Conservation (phyloP, 768 basidiomycete species). For the Leucosporidium scottii region DNA sequence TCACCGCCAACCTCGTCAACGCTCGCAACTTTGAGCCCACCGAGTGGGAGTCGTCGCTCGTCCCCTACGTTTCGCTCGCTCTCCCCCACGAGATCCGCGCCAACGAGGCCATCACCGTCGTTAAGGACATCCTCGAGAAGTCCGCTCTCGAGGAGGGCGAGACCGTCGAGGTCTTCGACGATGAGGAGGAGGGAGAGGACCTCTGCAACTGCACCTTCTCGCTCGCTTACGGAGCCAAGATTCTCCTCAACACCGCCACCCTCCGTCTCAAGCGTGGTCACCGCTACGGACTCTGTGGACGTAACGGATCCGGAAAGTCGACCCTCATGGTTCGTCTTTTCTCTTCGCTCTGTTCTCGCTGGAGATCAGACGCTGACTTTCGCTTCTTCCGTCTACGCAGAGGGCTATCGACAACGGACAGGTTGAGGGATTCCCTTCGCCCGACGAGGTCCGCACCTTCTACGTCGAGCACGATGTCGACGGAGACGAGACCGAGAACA, state of each 20-base stretch:
- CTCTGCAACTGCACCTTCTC: slow-evolving; percentile 94
- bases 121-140: slow-evolving; percentile 64
- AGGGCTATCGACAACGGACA: slow-evolving; percentile 80
- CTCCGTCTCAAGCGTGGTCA: slow-evolving; percentile 82
- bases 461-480: slow-evolving; percentile 92
- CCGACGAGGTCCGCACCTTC: slow-evolving; percentile 74
- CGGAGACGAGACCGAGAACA: slow-evolving; percentile 60
- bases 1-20: slow-evolving; percentile 60
- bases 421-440: slow-evolving; percentile 87
- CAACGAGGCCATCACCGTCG: slow-evolving; percentile 63
- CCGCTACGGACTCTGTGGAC: slow-evolving; percentile 89
- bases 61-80: slow-evolving; percentile 36
- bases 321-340: slow-evolving; percentile 60
- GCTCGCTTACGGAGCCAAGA: slow-evolving; percentile 60
- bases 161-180: slow-evolving; percentile 37
- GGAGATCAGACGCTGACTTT: not conserved
- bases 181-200: slow-evolving; percentile 60
- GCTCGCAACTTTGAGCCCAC: slow-evolving; percentile 42
- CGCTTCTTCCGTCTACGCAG: not conserved
- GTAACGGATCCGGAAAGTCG: slow-evolving; percentile 91
- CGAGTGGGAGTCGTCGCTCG: slow-evolving; percentile 38
- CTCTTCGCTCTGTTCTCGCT: not conserved
- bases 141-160: slow-evolving; percentile 41
- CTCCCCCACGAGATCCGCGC: slow-evolving; percentile 45
- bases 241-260: slow-evolving; percentile 83